A percentile compares a stretch with the other conserved stretches of the same genome.
Conservation (phyloP, 371 early-diverging fungal species). For the Mucor ambiguus region DNA sequence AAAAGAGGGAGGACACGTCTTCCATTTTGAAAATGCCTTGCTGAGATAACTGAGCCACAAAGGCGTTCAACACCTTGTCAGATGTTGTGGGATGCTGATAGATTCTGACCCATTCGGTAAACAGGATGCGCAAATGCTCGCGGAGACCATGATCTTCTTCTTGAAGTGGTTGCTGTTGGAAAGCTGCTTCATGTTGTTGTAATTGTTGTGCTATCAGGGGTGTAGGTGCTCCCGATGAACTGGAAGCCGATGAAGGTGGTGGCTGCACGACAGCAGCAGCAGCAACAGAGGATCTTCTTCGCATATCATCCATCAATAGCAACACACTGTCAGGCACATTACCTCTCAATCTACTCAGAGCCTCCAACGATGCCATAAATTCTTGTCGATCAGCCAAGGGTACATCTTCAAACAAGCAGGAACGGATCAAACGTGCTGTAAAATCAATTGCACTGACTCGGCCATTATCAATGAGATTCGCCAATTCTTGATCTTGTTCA, state of each 20-base stretch:
- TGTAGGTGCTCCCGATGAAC: conserved; percentile 10
- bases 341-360: conserved; percentile 67
- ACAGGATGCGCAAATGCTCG: conserved; percentile 71
- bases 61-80: conserved; percentile 69
- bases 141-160: conserved; percentile 56
- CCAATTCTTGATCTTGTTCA: conserved; percentile 89
- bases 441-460: conserved; percentile 79
- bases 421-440: conserved; percentile 73
- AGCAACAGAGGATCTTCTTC: conserved; percentile 11
- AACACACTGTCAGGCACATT: conserved; percentile 67
- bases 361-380: conserved; percentile 75
- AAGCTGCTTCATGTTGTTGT: neutral
- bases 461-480: conserved; percentile 77
- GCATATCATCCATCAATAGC: conserved; percentile 46
- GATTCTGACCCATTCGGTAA: conserved; percentile 90
- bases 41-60: conserved; percentile 74
- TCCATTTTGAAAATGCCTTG: conserved; percentile 79
- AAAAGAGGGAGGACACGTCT: conserved; percentile 81
- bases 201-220: conserved; percentile 21
- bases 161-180: neutral
- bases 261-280: neutral
- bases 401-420: conserved; percentile 66
- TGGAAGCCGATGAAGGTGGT: conserved; percentile 6
- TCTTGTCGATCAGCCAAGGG: conserved; percentile 67
- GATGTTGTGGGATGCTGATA: conserved; percentile 81